Conservation (phyloP, 2,329 filamentous ascomycete genomes). For the Fusarium marasasianum region DNA sequence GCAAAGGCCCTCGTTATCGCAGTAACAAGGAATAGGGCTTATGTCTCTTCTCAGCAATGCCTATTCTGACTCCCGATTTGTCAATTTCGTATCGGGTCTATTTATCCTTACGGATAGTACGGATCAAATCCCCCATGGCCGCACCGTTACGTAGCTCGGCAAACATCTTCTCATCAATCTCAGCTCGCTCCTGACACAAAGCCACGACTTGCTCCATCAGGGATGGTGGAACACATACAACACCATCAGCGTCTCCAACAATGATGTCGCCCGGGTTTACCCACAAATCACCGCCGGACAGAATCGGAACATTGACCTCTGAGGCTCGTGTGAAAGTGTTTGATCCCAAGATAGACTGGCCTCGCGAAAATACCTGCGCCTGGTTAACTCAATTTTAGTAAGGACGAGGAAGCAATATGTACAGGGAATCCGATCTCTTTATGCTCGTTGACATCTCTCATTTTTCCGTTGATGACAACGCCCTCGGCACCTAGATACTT, state of each 20-base stretch:
- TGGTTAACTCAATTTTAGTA: background rate
- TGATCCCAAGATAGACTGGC: slow-evolving; percentile 43
- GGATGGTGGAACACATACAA: slow-evolving; percentile 40
- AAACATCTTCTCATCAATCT: slow-evolving; percentile 44
- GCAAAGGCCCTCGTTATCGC: too few relatives aligned
- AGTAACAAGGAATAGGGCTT: too few relatives aligned
- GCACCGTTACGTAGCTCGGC: slow-evolving; percentile 11
- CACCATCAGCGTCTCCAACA: slow-evolving; percentile 43
- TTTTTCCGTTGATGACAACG: slow-evolving; percentile 42
- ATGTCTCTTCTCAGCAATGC: too few relatives aligned
- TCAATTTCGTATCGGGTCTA: background rate
- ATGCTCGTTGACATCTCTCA: slow-evolving; percentile 45
- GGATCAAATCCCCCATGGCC: background rate
- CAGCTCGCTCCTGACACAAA: slow-evolving; percentile 42
- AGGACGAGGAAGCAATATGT: background rate
- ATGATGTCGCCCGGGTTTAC: slow-evolving; percentile 45
- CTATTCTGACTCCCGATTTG: fast-evolving
- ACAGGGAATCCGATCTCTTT: slow-evolving; percentile 31
- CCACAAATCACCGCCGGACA: slow-evolving; percentile 42
- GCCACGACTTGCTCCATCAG: slow-evolving; percentile 39
- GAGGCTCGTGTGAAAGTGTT: slow-evolving; percentile 45
- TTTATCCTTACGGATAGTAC: slow-evolving; percentile 12
- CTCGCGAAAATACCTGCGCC: slow-evolving; percentile 41
- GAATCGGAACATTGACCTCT: slow-evolving; percentile 41
- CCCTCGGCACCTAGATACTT: slow-evolving; percentile 41